These are phyloP conservation scores for Solanum hybrid DNA, from an alignment of 305 asterid genomes.

Conservation along the genomic window DNA sequence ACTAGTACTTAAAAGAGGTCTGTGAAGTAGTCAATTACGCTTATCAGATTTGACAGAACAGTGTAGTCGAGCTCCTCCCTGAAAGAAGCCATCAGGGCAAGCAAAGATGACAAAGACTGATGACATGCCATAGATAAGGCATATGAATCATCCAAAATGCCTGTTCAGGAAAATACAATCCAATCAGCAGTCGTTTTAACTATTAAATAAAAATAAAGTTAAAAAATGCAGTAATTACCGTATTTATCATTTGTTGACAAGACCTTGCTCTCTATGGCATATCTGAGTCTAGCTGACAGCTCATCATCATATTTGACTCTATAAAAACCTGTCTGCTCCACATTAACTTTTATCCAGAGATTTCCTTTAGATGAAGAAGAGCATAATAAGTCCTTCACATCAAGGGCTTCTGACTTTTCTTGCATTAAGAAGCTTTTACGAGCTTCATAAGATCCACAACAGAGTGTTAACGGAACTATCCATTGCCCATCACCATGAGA, in stretches of 20 bases:
- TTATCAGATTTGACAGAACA: slow-evolving; percentile 69
- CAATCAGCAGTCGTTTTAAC: background rate
- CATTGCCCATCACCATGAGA: slow-evolving; percentile 88
- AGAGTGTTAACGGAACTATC: slow-evolving; percentile 84
- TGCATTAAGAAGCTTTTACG: slow-evolving; percentile 71
- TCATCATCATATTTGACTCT: slow-evolving; percentile 86
- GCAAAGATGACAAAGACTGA: slow-evolving; percentile 72
- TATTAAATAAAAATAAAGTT: background rate
- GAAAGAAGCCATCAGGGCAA: slow-evolving; percentile 79
- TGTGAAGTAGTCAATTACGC: slow-evolving; percentile 35
- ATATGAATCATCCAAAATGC: slow-evolving; percentile 79
- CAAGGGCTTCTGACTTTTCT: slow-evolving; percentile 48
- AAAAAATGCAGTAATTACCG: slow-evolving; percentile 36
- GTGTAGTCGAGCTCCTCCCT: slow-evolving; percentile 78
- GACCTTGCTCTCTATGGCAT: slow-evolving; percentile 67
- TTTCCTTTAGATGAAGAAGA: slow-evolving; percentile 30
- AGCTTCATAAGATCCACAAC: slow-evolving; percentile 66
- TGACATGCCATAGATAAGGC: slow-evolving; percentile 88
- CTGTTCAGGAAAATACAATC: slow-evolving; percentile 38
- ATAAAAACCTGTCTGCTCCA: slow-evolving; percentile 81
- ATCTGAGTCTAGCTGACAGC: slow-evolving; percentile 71
- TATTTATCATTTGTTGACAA: slow-evolving; percentile 74
- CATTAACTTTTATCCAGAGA: slow-evolving; percentile 78
- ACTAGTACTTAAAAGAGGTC: background rate
- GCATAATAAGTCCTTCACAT: slow-evolving; percentile 51